Conservation (phyloP, 371 early-diverging fungal genomes). For the Dinochytrium kinnereticum region DNA sequence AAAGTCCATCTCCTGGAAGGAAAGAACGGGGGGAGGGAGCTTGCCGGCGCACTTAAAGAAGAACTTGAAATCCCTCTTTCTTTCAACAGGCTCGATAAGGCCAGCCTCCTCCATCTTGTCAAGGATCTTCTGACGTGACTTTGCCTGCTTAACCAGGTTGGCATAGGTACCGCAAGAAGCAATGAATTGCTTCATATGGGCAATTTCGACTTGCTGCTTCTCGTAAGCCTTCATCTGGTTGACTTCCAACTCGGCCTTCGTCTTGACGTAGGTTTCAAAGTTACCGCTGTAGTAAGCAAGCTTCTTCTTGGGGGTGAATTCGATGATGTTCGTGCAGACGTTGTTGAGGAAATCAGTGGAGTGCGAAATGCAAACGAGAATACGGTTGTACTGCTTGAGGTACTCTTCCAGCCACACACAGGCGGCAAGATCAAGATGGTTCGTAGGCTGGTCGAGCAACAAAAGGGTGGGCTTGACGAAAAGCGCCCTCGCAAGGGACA, state of each 20-base stretch:
- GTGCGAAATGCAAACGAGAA: conserved; percentile 96
- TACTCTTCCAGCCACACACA: conserved; percentile 99
- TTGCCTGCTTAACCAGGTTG: conserved; percentile 97
- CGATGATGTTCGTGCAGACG: conserved; percentile 96
- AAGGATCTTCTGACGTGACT: conserved; percentile 98
- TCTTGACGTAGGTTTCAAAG: conserved; percentile 95
- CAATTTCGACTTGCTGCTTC: conserved; percentile 98
- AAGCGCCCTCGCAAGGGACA: conserved; percentile 95
- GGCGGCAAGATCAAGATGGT: conserved; percentile 96
- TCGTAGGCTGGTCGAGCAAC: conserved; percentile 97
- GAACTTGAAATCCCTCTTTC: conserved; percentile 74
- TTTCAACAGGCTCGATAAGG: conserved; percentile 88
- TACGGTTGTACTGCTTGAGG: conserved; percentile 90
- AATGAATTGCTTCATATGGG: conserved; percentile 98
- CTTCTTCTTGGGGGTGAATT: conserved; percentile 87
- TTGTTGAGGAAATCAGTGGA: conserved; percentile 98
- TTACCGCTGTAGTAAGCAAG: conserved; percentile 96
- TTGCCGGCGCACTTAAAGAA: conserved; percentile 84
- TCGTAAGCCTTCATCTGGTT: conserved; percentile 97
- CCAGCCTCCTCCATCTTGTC: conserved; percentile 99
- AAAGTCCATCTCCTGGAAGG: conserved; percentile 91
- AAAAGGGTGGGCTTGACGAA: conserved; percentile 95
- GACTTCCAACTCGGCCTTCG: conserved; percentile 90
- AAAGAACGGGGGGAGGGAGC: conserved; percentile 96
- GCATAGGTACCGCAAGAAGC: conserved; percentile 99